A percentile compares a stretch with the other conserved stretches of the same genome.
phyloP scores from a whole-genome alignment of 306 rosid species.

The Abrus precatorius region DNA sequence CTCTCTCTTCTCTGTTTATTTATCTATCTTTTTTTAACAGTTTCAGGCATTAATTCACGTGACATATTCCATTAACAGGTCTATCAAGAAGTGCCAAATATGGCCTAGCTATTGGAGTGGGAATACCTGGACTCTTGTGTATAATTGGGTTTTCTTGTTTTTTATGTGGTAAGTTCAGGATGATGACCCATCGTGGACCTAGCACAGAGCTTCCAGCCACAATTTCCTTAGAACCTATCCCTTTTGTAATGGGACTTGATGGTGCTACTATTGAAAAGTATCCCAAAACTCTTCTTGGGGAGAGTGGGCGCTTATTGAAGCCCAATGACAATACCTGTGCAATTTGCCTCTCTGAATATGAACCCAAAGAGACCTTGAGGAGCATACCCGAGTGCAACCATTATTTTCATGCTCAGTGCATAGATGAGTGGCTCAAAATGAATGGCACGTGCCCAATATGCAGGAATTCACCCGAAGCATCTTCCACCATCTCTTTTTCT shows the following conservation, averaged over 20 bases:
- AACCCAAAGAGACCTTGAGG: constrained; percentile 71
- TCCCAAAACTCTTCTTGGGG: constrained; percentile 73
- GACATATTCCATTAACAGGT: constrained; percentile 45
- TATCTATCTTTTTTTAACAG: too few relatives aligned
- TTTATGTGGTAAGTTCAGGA: constrained; percentile 44
- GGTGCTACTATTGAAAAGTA: constrained; percentile 77
- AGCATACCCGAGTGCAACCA: constrained; percentile 83
- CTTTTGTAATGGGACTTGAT: constrained; percentile 62
- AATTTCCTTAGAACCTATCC: constrained; percentile 23
- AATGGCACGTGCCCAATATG: constrained; percentile 82
- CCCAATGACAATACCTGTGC: constrained; percentile 71
- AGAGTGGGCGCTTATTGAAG: constrained; percentile 75
- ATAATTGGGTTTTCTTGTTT: constrained; percentile 57
- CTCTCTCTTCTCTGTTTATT: too few relatives aligned
- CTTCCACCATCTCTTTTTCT: constrained; percentile 47
- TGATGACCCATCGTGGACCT: constrained; percentile 6
- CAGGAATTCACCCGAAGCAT: constrained; percentile 65
- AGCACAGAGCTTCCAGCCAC: constrained; percentile 24
- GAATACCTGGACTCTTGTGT: constrained; percentile 67
- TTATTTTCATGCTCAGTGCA: constrained; percentile 74
- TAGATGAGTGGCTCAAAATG: constrained; percentile 85
- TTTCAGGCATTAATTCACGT: too few relatives aligned
- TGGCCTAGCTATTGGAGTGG: constrained; percentile 66
- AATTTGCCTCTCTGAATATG: constrained; percentile 76
- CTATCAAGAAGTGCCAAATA: constrained; percentile 68